Conservation (phyloP, 2,329 filamentous ascomycete species). For the Fusarium sacchari region DNA sequence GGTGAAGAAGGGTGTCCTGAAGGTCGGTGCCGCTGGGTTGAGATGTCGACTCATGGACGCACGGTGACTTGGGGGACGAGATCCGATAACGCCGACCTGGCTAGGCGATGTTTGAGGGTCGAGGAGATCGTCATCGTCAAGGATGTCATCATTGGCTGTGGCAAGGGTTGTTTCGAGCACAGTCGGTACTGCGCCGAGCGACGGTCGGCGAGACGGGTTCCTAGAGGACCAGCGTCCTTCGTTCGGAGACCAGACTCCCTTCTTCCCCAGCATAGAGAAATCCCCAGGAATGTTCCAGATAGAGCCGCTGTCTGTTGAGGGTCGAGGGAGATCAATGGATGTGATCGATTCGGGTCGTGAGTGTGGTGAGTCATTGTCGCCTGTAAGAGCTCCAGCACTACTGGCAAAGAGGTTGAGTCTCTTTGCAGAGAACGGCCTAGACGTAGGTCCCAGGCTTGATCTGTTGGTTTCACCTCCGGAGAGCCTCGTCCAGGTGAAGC, state of each 20-base stretch:
- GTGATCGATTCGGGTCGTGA: constrained; percentile 76
- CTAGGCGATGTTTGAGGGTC: constrained; percentile 64
- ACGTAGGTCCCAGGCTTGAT: constrained; percentile 45
- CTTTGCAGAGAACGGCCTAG: constrained; percentile 53
- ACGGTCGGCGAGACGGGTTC: constrained; percentile 82
- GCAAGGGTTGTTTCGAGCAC: constrained; percentile 69
- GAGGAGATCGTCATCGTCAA: constrained; percentile 66
- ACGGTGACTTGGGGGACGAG: constrained; percentile 65
- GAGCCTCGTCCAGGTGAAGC: constrained; percentile 70
- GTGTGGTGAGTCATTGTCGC: constrained; percentile 66
- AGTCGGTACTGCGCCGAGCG: constrained; percentile 79
- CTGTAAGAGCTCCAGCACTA: constrained; percentile 58
- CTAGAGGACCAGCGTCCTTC: constrained; percentile 65
- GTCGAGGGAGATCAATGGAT: constrained; percentile 76
- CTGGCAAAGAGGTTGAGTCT: constrained; percentile 62
- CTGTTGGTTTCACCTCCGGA: constrained; percentile 56
- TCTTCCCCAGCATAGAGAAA: constrained; percentile 59
- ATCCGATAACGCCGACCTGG: constrained; percentile 80
- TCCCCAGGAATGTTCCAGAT: constrained; percentile 73
- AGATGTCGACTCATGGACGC: constrained; percentile 68
- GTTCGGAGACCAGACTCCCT: constrained; percentile 73
- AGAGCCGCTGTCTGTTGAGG: constrained; percentile 80
- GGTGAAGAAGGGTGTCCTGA: constrained; percentile 77
- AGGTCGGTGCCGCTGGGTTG: constrained; percentile 90
- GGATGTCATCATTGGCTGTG: constrained; percentile 71